These are phyloP conservation scores for Chlorokybus atmophyticus DNA, from an alignment of 139 green algal species.

Conservation along the genomic window DNA sequence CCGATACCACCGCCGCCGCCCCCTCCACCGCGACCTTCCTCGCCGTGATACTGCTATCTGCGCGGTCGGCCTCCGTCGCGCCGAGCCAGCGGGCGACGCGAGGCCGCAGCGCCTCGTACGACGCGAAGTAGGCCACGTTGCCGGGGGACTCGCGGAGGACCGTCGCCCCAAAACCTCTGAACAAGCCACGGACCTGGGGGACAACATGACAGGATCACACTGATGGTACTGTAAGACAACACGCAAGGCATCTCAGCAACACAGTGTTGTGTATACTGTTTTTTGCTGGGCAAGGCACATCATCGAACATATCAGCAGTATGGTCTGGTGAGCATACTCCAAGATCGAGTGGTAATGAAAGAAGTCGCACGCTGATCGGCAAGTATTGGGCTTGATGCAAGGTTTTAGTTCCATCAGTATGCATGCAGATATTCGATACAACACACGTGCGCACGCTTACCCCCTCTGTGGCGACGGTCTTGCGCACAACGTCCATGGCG, in stretches of 20 bases:
- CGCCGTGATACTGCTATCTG: background rate
- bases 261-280: no score
- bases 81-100: background rate
- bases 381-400: no score
- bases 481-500: no score
- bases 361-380: no score
- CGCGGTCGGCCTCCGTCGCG: background rate
- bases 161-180: constrained; percentile 15
- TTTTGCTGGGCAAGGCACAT: no score
- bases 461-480: no score
- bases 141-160: constrained; percentile 12
- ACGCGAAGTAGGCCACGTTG: constrained; percentile 17
- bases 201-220: background rate
- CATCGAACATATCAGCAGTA: no score
- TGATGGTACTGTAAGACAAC: background rate
- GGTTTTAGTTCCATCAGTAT: no score
- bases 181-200: constrained; percentile 15
- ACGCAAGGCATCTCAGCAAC: constrained; percentile 2
- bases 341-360: no score
- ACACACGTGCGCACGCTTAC: no score
- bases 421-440: no score
- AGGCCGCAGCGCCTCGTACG: constrained; percentile 13
- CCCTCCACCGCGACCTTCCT: constrained; percentile 12
- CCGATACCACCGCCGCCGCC: constrained; percentile 15
- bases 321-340: no score